Percentiles rank a stretch among this genome's conserved stretches.
phyloP scores from a whole-genome alignment of 2,329 filamentous ascomycete genomes.

The Nectriaceae sp. region DNA sequence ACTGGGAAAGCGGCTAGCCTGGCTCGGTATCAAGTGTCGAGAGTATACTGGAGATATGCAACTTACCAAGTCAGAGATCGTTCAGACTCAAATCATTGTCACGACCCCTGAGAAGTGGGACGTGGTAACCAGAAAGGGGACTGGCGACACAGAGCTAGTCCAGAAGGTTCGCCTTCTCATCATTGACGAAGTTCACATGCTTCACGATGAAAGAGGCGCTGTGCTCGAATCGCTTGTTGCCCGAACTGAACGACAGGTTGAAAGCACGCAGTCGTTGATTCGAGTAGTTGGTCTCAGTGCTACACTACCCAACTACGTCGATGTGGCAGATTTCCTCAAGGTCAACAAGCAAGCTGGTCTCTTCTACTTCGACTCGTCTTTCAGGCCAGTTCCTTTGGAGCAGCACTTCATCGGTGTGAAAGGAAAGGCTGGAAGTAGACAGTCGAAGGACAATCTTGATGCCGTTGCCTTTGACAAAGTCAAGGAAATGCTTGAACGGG shows the following conservation, averaged over 20 bases:
- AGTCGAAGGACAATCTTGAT: conserved; percentile 87
- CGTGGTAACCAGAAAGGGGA: conserved; percentile 95
- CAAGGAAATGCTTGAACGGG: conserved; percentile 83
- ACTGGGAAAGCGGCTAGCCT: conserved; percentile 84
- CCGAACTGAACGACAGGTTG: conserved; percentile 91
- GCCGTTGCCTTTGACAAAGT: conserved; percentile 90
- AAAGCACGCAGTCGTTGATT: conserved; percentile 96
- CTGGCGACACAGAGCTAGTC: conserved; percentile 94
- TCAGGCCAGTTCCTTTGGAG: conserved; percentile 92
- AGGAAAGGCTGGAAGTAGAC: conserved; percentile 80
- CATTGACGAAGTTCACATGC: conserved; percentile 99
- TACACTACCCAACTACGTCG: conserved; percentile 93
- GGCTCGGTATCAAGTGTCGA: conserved; percentile 89
- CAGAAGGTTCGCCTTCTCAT: conserved; percentile 96
- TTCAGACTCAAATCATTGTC: conserved; percentile 96
- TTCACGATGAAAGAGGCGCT: conserved; percentile 95
- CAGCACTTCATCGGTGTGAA: conserved; percentile 98
- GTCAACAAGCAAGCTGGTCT: conserved; percentile 91
- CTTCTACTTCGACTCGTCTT: conserved; percentile 97
- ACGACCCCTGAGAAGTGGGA: conserved; percentile 99
- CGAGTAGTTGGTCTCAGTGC: conserved; percentile 94
- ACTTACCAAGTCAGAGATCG: conserved; percentile 92
- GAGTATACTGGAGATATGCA: conserved; percentile 99
- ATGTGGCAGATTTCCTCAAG: conserved; percentile 95
- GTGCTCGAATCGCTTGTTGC: conserved; percentile 96